Evolutionary conservation across 495 filamentous ascomycete species (phyloP).

Genomic region (Staphylotrichum longicolle): DNA sequence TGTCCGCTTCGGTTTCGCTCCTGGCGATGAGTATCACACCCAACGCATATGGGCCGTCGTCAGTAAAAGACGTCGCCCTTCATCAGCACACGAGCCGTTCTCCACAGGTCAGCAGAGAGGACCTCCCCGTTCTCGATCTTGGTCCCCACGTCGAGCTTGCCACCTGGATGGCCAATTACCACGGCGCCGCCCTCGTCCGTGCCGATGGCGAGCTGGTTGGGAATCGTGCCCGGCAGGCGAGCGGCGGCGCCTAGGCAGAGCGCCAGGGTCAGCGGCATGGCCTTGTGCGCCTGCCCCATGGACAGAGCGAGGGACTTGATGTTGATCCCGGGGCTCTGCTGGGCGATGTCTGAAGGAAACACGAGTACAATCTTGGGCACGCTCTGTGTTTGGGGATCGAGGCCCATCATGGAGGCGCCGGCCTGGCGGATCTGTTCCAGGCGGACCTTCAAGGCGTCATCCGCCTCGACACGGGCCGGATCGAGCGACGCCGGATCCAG

Average conservation of each 20-base stretch:
- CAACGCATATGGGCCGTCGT: background rate
- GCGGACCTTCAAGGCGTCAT: constrained; percentile 45
- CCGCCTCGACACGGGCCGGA: constrained; percentile 51
- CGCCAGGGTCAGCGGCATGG: constrained; percentile 60
- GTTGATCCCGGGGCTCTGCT: constrained; percentile 33
- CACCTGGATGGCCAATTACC: constrained; percentile 61
- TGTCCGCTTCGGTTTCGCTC: background rate
- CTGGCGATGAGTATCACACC: background rate
- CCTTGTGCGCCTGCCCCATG: constrained; percentile 62
- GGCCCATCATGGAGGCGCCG: constrained; percentile 62
- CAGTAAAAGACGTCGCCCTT: constrained; percentile 56
- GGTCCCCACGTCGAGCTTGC: constrained; percentile 56
- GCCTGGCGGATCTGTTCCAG: constrained; percentile 62
- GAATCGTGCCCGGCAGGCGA: constrained; percentile 49
- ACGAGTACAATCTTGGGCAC: constrained; percentile 68
- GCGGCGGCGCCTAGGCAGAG: constrained; percentile 60
- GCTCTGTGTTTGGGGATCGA: constrained; percentile 55
- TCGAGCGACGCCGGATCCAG: constrained; percentile 42
- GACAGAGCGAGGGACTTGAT: constrained; percentile 49
- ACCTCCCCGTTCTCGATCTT: constrained; percentile 42
- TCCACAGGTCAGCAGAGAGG: constrained; percentile 48
- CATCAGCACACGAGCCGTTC: constrained; percentile 57
- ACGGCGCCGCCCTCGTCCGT: constrained; percentile 35
- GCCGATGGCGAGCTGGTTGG: constrained; percentile 35
- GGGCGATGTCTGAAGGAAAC: constrained; percentile 35